Evolutionary conservation across 225 moss, liverwort and hornwort genomes (phyloP).

Genomic region (Asterella californica): DNA sequence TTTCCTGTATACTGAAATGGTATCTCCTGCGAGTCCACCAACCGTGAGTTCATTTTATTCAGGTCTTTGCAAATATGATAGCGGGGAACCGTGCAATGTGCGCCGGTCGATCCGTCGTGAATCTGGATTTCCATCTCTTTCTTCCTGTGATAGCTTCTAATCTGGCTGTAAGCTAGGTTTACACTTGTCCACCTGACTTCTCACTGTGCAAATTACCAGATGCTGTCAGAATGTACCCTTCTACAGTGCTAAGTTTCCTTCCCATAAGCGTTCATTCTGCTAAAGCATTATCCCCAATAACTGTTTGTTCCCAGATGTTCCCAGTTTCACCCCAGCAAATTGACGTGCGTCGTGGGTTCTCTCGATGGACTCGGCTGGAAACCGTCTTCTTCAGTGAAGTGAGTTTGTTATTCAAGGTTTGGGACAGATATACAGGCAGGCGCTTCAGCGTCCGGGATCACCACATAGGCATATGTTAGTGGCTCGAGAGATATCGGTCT

Average conservation of each 20-base stretch:
- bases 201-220: not conserved
- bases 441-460: conserved; percentile 11
- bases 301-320: not conserved
- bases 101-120: too few species aligned
- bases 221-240: not conserved
- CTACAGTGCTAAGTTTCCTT: not conserved
- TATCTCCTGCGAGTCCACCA: too few species aligned
- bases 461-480: conserved; percentile 63
- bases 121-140: too few species aligned
- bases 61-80: too few species aligned
- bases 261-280: not conserved
- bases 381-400: not conserved
- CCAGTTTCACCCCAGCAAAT: not conserved
- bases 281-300: too few species aligned
- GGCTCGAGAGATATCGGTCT: conserved; percentile 55
- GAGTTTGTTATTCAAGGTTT: not conserved
- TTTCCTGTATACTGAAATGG: too few species aligned
- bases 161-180: too few species aligned
- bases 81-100: too few species aligned
- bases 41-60: too few species aligned
- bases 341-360: not conserved
- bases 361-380: not conserved
- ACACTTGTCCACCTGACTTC: too few species aligned
- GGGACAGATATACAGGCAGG: conserved; percentile 13
- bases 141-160: too few species aligned